These are phyloP conservation scores for Apophysomyces ossiformis DNA, from an alignment of 371 early-diverging fungal genomes.

Conservation along the genomic window DNA sequence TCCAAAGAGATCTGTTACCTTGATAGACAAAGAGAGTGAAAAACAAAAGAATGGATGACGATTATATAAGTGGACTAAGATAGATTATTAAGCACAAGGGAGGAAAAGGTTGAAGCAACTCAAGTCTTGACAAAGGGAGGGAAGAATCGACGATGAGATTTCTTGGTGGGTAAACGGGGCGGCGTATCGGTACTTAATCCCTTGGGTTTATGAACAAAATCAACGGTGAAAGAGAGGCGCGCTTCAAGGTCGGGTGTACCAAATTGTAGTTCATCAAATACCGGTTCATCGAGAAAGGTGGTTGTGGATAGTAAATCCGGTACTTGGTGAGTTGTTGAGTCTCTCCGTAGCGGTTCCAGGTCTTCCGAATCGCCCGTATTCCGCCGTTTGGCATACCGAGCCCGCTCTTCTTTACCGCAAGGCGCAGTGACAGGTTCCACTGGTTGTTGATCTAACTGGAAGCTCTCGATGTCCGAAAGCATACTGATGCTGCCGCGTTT, in stretches of 20 bases:
- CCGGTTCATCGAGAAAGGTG: slow-evolving; percentile 12
- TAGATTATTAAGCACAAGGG: too few species aligned
- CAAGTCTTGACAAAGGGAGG: slow-evolving; percentile 27
- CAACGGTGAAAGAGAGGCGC: slow-evolving; percentile 24
- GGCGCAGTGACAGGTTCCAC: background rate
- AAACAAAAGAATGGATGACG: too few species aligned
- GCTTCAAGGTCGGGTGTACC: slow-evolving; percentile 38
- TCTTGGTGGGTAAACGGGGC: slow-evolving; percentile 21
- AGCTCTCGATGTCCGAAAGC: slow-evolving; percentile 45
- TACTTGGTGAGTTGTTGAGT: slow-evolving; percentile 2
- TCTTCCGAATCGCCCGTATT: slow-evolving; percentile 36
- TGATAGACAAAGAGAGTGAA: too few species aligned
- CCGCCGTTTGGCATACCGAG: slow-evolving; percentile 40
- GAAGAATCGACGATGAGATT: slow-evolving; percentile 39
- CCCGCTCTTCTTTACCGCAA: slow-evolving; percentile 24
- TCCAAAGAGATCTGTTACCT: too few species aligned
- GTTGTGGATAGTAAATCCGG: slow-evolving; percentile 15
- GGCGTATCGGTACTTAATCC: slow-evolving; percentile 10
- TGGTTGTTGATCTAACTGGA: slow-evolving; percentile 27
- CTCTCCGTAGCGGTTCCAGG: slow-evolving; percentile 9
- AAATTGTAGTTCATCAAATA: slow-evolving; percentile 17
- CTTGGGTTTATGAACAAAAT: slow-evolving; percentile 9
- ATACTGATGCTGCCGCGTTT: slow-evolving; percentile 53
- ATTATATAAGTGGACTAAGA: too few species aligned
- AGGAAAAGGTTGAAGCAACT: background rate